Conservation (phyloP, 1,139 yeast species). For the Suhomyces anneliseae region DNA sequence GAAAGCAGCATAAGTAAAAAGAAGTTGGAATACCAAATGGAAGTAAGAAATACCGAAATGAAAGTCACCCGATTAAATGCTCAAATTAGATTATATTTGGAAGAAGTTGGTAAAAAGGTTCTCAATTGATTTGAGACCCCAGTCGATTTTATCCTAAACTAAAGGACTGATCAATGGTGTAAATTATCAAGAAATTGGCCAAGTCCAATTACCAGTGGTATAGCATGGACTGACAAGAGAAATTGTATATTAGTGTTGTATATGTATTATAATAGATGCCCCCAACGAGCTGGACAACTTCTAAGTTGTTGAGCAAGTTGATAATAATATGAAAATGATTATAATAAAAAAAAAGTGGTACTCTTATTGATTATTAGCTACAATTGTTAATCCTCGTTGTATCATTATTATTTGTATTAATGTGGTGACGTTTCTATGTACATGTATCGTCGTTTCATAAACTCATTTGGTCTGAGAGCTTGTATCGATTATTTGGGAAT, state of each 20-base stretch:
- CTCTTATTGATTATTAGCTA: no score
- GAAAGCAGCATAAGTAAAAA: slow-evolving; percentile 47
- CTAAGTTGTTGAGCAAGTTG: neutral
- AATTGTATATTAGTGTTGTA: slow-evolving; percentile 10
- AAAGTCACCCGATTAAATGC: slow-evolving; percentile 57
- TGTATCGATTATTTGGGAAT: neutral
- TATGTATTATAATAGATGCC: slow-evolving; percentile 6
- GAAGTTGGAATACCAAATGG: slow-evolving; percentile 50
- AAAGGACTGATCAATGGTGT: neutral
- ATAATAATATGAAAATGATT: neutral
- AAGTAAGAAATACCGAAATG: slow-evolving; percentile 51
- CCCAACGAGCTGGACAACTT: neutral
- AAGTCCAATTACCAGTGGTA: no score
- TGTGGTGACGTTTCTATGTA: neutral
- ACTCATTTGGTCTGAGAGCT: neutral
- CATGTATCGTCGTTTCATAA: neutral
- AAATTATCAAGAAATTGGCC: neutral
- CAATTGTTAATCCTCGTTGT: neutral
- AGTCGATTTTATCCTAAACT: neutral
- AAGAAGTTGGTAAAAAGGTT: slow-evolving; percentile 45
- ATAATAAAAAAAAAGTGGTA: neutral
- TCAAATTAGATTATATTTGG: slow-evolving; percentile 49
- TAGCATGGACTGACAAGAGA: neutral
- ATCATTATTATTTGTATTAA: no score
- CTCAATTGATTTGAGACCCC: neutral